Conservation (phyloP, 805 yeast genomes). For the Candida insectorum region DNA sequence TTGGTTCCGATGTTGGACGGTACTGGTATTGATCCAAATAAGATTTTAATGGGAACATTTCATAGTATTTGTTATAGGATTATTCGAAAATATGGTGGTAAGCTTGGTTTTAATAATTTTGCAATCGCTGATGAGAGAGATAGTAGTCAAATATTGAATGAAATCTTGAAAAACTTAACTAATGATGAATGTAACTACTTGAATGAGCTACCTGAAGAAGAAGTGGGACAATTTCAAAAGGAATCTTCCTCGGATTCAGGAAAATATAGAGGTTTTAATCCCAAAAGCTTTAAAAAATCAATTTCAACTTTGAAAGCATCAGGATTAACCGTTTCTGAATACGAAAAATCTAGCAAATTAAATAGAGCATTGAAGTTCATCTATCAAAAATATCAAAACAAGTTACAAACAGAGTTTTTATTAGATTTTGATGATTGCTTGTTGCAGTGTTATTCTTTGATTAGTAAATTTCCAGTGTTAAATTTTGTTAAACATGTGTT, state of each 20-base stretch:
- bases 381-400: constrained; percentile 52
- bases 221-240: constrained; percentile 11
- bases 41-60: constrained; percentile 79
- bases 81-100: constrained; percentile 51
- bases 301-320: constrained; percentile 58
- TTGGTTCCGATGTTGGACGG: constrained; percentile 34
- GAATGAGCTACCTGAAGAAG: constrained; percentile 13
- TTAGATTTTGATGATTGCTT: constrained; percentile 87
- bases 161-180: constrained; percentile 29
- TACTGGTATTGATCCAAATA: constrained; percentile 34
- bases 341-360: constrained; percentile 1
- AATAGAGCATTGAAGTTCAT: constrained; percentile 24
- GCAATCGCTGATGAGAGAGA: constrained; percentile 69
- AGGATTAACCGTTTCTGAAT: constrained; percentile 46
- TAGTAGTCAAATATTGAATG: constrained; percentile 42
- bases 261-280: constrained; percentile 35
- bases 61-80: constrained; percentile 75
- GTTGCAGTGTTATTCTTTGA: constrained; percentile 48
- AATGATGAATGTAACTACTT: constrained; percentile 15
- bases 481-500: constrained; percentile 62
- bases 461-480: constrained; percentile 46
- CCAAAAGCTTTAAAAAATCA: constrained; percentile 36
- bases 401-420: constrained; percentile 38
- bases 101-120: constrained; percentile 43
- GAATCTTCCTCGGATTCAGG: constrained; percentile 1